Evolutionary conservation across 352 stramenopile genomes (phyloP), one percentile per base, ranked within the genome.

Genomic region (Phytopythium montanum): DNA sequence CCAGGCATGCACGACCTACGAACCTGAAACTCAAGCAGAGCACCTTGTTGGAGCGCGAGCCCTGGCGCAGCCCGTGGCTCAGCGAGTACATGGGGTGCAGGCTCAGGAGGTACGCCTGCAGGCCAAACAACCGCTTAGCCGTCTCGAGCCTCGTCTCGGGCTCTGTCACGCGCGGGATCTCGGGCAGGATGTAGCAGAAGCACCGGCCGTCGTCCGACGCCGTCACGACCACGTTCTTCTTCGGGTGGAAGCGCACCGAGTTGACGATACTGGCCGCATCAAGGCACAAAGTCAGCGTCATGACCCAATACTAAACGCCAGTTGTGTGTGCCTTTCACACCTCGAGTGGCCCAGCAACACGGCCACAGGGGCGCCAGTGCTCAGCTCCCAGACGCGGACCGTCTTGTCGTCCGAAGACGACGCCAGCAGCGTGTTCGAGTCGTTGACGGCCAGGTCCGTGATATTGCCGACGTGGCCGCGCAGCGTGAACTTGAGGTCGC

Each of bases 141-240:
- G 85, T 95, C 67, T 95, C 73, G 31, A 87, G 75, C 59, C 86
- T 92, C 18, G 81, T 86, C 63, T 95, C 87, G 0, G 59, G 67
- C 29, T 77, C 59, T 5, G 81, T 68, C 54, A 75, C 75, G 1
- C 60, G 61, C 12, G 72, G 70, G 28, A 96, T 82, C 16, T 91
- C 78, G 0, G 89, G 82, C 0, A 97, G 69, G 54, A 94, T 92
- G 74, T 96, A 98, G 62, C 93, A 92, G 50, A 94, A 96, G 60
- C 86, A 95, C 7, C 82, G 79, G 0, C 92, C 92, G 64, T 98
- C 92, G 55, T 98, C 92, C n/a, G 87, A 96, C 18, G 89, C 89
- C 1, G 85, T 96, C n/a, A 97, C 84, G 7, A 97, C 82, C 19
- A 97, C 79, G 48, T 95, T 95, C 48, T 89, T 83, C 18, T 61